phyloP scores from a whole-genome alignment of 2,329 filamentous ascomycete genomes.

The Cytospora piceae region DNA sequence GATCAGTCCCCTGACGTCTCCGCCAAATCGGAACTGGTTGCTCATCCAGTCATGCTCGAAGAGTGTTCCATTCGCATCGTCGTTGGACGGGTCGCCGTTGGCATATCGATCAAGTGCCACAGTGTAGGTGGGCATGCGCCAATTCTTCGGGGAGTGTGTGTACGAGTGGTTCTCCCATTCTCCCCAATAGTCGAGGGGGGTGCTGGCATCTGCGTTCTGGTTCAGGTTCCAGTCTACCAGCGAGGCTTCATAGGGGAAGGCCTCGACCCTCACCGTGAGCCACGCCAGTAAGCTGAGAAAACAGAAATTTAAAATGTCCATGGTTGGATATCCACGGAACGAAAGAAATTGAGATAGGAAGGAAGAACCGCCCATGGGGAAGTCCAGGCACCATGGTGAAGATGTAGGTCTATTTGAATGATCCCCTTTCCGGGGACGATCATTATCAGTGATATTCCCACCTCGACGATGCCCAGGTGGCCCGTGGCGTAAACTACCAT shows the following conservation, averaged over 20 bases:
- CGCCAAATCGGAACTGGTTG: slow-evolving; percentile 65
- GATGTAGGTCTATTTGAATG: slow-evolving; percentile 19
- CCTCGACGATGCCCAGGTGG: neutral
- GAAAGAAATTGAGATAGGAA: slow-evolving; percentile 3
- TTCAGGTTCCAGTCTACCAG: slow-evolving; percentile 27
- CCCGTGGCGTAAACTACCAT: slow-evolving; percentile 3
- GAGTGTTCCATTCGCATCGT: slow-evolving; percentile 61
- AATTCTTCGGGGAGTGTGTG: slow-evolving; percentile 25
- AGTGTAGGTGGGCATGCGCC: slow-evolving; percentile 48
- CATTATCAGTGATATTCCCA: slow-evolving; percentile 13
- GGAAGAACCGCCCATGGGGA: slow-evolving; percentile 16
- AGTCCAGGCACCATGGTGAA: slow-evolving; percentile 13
- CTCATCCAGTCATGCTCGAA: slow-evolving; percentile 62
- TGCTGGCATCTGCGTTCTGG: slow-evolving; percentile 13
- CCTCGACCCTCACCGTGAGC: slow-evolving; percentile 16
- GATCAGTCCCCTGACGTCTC: slow-evolving; percentile 58
- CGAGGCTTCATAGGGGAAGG: slow-evolving; percentile 25
- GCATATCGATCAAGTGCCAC: slow-evolving; percentile 64
- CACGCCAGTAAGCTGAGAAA: slow-evolving; percentile 23
- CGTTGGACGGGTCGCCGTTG: slow-evolving; percentile 65
- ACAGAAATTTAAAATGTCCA: slow-evolving; percentile 2
- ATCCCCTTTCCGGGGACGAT: slow-evolving; percentile 19
- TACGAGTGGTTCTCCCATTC: slow-evolving; percentile 27
- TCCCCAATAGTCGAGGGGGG: slow-evolving; percentile 28
- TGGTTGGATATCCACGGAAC: slow-evolving; percentile 4